Evolutionary conservation across 371 early-diverging fungal genomes (phyloP), one percentile per base, ranked within the genome.

Genomic region (Furculomyces boomerangus): DNA sequence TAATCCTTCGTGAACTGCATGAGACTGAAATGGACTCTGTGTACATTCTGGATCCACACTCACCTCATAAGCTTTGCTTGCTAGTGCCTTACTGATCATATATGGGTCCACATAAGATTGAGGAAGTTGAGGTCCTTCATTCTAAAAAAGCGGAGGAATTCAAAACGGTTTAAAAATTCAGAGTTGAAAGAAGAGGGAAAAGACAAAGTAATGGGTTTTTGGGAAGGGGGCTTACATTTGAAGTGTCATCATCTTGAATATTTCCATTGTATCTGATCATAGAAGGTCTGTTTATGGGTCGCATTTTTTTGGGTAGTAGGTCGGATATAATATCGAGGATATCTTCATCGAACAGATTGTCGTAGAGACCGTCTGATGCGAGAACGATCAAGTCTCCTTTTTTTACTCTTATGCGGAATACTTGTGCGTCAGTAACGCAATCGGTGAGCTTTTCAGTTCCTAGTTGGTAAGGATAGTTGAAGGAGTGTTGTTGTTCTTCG

Each of bases 401-500:
- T 56, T 82, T 73, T 29, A 86, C 80, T 60, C 86, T 84, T 35
- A 96, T 72, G 3, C 68, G 72, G 57, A 84, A 91, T 53, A 73
- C 82, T 74, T 80, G 84, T 1, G 86, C 83, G 59, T 83, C 79
- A 5, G 70, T 63, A 0, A 85, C 85, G 24, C 60, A 59, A 65
- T 83, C 83, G 7, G 71, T 67, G 52, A 79, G 76, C n/a, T 69
- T 62, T 58, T 64, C 69, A 0, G 80, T 79, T 16, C 86, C 84
- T 14, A 88, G 70, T 57, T 88, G 88, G 54, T 79, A 85, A 8
- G 88, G 88, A 54, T 74, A 84, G 57, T 86, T 86, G 61, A 86
- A 86, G 24, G 83, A 76, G 64, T 85, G 86, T 57, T 88, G 88
- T 54, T 84, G 86, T 60, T 85, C 86, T 64, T 93, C 93, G 29